phyloP scores from a whole-genome alignment of 805 yeast genomes.

The Candida coquimbonensis region DNA sequence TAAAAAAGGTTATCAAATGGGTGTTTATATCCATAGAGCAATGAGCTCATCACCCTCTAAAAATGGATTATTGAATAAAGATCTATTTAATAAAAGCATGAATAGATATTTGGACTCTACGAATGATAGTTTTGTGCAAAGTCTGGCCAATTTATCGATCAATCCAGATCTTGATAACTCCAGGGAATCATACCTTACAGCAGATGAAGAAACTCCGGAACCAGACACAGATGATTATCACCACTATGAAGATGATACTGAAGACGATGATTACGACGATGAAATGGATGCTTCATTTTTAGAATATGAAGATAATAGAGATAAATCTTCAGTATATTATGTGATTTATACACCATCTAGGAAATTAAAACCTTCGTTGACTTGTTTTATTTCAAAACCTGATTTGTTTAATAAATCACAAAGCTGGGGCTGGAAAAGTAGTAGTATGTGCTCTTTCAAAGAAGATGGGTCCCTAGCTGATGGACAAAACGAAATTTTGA shows the following conservation, averaged over 20 bases:
- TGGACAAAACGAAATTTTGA: conserved; percentile 37
- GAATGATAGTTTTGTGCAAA: conserved; percentile 2
- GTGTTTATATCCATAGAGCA: conserved; percentile 50
- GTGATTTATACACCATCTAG: conserved; percentile 50
- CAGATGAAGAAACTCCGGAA: conserved; percentile 24
- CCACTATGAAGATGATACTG: conserved; percentile 7
- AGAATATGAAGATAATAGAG: conserved; percentile 41
- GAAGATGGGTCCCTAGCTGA: conserved; percentile 40
- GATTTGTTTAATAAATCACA: conserved; percentile 45
- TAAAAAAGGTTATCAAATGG: conserved; percentile 41
- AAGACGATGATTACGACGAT: conserved; percentile 7
- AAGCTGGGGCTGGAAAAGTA: conserved; percentile 60
- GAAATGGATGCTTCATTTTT: conserved; percentile 24
- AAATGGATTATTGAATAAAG: conserved; percentile 34
- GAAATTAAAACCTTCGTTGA: conserved; percentile 35
- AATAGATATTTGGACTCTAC: conserved; percentile 3
- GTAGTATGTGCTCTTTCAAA: conserved; percentile 44
- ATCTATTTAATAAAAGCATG: conserved; percentile 20
- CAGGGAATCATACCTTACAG: conserved; percentile 14
- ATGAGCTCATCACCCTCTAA: conserved; percentile 30
- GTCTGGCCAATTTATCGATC: conserved; percentile 8
- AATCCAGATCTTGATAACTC: conserved; percentile 3
- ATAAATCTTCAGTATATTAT: conserved; percentile 41
- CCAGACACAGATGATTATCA: conserved; percentile 15
- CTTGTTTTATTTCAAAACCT: conserved; percentile 51